Base-by-base conservation (phyloP, 2,329 filamentous ascomycete genomes). In the Colletotrichum coccodes region DNA sequence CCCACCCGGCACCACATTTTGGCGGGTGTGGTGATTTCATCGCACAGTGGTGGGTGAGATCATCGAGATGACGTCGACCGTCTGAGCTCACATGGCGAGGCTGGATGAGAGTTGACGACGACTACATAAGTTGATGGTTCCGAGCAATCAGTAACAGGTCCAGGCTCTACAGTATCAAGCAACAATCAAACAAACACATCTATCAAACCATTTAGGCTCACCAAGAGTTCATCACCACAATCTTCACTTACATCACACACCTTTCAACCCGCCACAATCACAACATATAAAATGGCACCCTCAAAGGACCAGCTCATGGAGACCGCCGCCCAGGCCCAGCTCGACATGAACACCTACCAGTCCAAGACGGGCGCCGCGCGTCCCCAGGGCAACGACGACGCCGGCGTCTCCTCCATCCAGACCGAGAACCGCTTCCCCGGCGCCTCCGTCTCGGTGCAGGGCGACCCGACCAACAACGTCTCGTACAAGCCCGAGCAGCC, bases 261-360 rank as follows among this genome's bases (percentile, higher is more conserved):
- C 30, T 36, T 30, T 6, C 38, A 28, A 38, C 14, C 28, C 23
- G 18, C 3, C 6, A 40, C 36, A 12, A 32, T 26, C 23, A 40
- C 23, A 38, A 53, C 18, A 40, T 14, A 54, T 47, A 65, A 49
- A 68, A 79, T 79, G 77, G 72, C 72, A 44, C 69, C 66, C 28
- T 66, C 72, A 72, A 64, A 75, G 73, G 76, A 81, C 34, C 77
- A 82, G 67, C 80, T 83, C 64, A 79, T 80, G 69, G 73, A 81
- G 60, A 82, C 86, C 62, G 80, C 84, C 64, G 76, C 80, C 38
- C 74, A 84, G 72, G 83, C 84, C 50, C 83, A 86, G 78, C 75
- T 74, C 60, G 83, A 86, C 71, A 78, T 86, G 63, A 85, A 85
- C 78, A 81, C 77, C 14, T 83, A 84, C 73, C 79, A 84, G 71